phyloP scores from a whole-genome alignment of 2,329 filamentous ascomycete genomes.

The Zymoseptoria pseudotritici region DNA sequence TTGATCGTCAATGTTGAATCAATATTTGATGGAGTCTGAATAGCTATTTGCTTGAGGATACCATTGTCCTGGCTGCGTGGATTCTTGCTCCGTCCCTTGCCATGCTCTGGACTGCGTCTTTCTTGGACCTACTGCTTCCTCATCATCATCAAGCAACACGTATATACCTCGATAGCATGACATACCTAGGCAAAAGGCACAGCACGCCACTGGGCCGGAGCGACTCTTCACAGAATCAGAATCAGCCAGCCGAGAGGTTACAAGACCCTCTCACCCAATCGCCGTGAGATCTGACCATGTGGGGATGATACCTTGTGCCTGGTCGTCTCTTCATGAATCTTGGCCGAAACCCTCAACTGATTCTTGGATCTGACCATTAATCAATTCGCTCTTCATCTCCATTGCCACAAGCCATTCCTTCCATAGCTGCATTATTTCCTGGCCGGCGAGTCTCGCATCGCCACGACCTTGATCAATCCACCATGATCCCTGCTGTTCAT shows the following conservation, averaged over 20 bases:
- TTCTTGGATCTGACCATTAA: neutral
- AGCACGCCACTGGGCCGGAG: neutral
- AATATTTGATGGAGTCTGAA: neutral
- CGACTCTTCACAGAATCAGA: neutral
- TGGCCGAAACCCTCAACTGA: neutral
- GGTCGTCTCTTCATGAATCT: neutral
- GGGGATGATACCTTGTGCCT: neutral
- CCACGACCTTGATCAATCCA: neutral
- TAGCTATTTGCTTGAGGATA: neutral
- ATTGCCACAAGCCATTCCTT: neutral
- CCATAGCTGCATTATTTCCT: no score
- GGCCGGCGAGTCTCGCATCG: neutral
- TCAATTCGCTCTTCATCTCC: neutral
- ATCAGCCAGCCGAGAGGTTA: neutral
- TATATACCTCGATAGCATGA: no score
- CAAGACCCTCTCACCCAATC: neutral
- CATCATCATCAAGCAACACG: neutral
- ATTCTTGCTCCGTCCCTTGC: no score
- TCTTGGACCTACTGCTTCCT: neutral
- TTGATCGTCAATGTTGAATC: neutral
- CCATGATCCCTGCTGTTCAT: neutral
- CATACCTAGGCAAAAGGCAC: no score
- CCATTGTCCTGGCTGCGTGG: neutral
- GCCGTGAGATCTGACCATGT: neutral
- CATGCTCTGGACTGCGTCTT: no score